Percentiles rank a stretch among this genome's conserved stretches.
Conservation (phyloP, 805 yeast species). For the Saturnispora serradocipensis region DNA sequence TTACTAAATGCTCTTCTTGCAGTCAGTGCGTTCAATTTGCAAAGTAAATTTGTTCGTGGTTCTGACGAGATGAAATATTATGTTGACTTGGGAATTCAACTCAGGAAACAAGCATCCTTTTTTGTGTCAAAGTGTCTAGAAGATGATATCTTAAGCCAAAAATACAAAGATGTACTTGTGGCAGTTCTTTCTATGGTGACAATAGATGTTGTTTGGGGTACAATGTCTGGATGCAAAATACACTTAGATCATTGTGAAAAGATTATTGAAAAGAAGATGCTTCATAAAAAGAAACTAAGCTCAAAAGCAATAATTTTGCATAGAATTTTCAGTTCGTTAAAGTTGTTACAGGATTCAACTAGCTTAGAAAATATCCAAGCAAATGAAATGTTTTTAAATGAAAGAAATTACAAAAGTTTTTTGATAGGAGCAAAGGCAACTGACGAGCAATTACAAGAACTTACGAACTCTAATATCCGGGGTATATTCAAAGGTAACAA, state of each 20-base stretch:
- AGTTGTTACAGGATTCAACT: constrained; percentile 71
- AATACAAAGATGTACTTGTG: constrained; percentile 75
- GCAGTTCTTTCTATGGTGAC: constrained; percentile 82
- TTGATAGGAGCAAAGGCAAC: constrained; percentile 25
- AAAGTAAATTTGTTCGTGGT: constrained; percentile 59
- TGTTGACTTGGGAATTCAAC: constrained; percentile 60
- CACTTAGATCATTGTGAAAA: constrained; percentile 71
- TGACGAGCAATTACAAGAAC: constrained; percentile 20
- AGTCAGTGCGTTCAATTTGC: constrained; percentile 72
- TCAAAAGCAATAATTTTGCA: constrained; percentile 72
- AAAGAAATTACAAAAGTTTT: constrained; percentile 26
- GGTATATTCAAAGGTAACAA: constrained; percentile 19
- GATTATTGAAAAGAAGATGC: constrained; percentile 62
- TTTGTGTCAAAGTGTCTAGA: constrained; percentile 53
- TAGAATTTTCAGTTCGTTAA: constrained; percentile 66
- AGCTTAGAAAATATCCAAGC: constrained; percentile 32
- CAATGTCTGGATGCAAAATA: constrained; percentile 75
- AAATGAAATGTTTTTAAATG: constrained; percentile 29
- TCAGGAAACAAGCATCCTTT: constrained; percentile 64
- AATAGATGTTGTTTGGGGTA: constrained; percentile 84
- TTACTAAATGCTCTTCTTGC: constrained; percentile 71
- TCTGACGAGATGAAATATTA: constrained; percentile 63
- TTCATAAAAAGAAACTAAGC: constrained; percentile 53
- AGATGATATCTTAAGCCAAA: constrained; percentile 45
- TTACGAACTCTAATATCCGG: constrained; percentile 17